Conservation (phyloP, 305 asterid genomes). For the Fraxinus albicans region DNA sequence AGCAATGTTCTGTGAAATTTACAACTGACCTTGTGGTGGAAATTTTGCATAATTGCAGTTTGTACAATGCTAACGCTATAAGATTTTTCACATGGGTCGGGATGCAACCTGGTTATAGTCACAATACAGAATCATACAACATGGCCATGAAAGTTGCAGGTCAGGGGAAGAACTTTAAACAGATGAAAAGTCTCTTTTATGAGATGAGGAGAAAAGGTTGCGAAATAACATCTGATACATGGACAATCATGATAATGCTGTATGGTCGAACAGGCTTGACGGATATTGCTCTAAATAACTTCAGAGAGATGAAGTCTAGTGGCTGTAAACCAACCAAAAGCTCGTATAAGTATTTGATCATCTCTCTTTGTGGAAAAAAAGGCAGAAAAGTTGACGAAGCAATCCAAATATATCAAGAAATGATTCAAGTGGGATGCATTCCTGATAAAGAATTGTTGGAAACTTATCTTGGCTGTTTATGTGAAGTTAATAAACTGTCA, state of each 20-base stretch:
- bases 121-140: slow-evolving; percentile 58
- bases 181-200: slow-evolving; percentile 72
- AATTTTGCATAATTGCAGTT: slow-evolving; percentile 45
- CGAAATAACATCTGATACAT: slow-evolving; percentile 65
- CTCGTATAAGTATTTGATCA: slow-evolving; percentile 54
- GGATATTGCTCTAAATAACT: slow-evolving; percentile 57
- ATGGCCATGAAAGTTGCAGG: slow-evolving; percentile 82
- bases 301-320: slow-evolving; percentile 68
- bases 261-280: slow-evolving; percentile 84
- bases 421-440: slow-evolving; percentile 41
- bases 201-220: slow-evolving; percentile 73
- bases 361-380: slow-evolving; percentile 66
- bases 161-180: slow-evolving; percentile 71
- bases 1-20: slow-evolving; percentile 41
- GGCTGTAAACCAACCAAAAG: slow-evolving; percentile 55
- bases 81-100: slow-evolving; percentile 79
- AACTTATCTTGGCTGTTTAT: slow-evolving; percentile 61
- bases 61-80: slow-evolving; percentile 47
- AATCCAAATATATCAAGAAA: slow-evolving; percentile 52
- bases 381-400: slow-evolving; percentile 77
- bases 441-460: slow-evolving; percentile 78
- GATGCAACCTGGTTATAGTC: slow-evolving; percentile 52
- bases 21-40: slow-evolving; percentile 57
- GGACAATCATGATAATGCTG: slow-evolving; percentile 89
- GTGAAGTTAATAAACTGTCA: slow-evolving; percentile 53